A percentile compares a stretch with the other conserved stretches of the same genome.
Evolutionary conservation across 495 filamentous ascomycete species (phyloP).

Genomic region (Daldinia loculata): DNA sequence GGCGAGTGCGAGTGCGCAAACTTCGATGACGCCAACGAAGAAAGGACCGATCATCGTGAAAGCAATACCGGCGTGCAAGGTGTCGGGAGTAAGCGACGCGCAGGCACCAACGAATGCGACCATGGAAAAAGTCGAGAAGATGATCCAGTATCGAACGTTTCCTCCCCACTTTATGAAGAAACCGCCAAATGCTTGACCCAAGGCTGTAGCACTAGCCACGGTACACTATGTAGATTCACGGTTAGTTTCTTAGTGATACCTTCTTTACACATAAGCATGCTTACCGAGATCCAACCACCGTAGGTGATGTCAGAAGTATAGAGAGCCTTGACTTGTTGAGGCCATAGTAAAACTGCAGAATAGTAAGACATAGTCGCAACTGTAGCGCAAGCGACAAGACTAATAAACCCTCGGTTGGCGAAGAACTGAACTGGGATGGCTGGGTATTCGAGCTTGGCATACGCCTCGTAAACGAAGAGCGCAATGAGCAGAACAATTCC

Average conservation of each 20-base stretch:
- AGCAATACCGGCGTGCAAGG: slow-evolving; percentile 30
- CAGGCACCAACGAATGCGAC: slow-evolving; percentile 49
- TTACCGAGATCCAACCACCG: slow-evolving; percentile 44
- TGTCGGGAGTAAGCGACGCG: slow-evolving; percentile 42
- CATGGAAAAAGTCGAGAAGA: slow-evolving; percentile 50
- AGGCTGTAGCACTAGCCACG: slow-evolving; percentile 40
- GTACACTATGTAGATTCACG: slow-evolving; percentile 30
- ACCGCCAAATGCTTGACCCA: slow-evolving; percentile 39
- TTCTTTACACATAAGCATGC: background rate
- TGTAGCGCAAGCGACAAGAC: slow-evolving; percentile 51
- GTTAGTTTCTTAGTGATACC: slow-evolving; percentile 5
- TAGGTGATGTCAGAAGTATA: slow-evolving; percentile 43
- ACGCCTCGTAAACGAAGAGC: slow-evolving; percentile 56
- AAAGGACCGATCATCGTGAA: slow-evolving; percentile 40
- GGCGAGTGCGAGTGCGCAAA: slow-evolving; percentile 37
- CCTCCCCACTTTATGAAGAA: slow-evolving; percentile 36
- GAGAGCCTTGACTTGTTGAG: slow-evolving; percentile 40
- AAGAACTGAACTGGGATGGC: slow-evolving; percentile 58
- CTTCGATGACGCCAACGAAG: slow-evolving; percentile 40
- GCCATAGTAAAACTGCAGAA: slow-evolving; percentile 43
- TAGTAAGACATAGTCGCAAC: slow-evolving; percentile 50
- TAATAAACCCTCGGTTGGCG: slow-evolving; percentile 53
- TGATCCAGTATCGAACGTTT: slow-evolving; percentile 46
- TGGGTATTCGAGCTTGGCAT: slow-evolving; percentile 45
- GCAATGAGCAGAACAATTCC: slow-evolving; percentile 53